Percentiles rank a stretch among this genome's conserved stretches.
Conservation (phyloP, 2,329 filamentous ascomycete genomes). For the Talaromyces sp. region DNA sequence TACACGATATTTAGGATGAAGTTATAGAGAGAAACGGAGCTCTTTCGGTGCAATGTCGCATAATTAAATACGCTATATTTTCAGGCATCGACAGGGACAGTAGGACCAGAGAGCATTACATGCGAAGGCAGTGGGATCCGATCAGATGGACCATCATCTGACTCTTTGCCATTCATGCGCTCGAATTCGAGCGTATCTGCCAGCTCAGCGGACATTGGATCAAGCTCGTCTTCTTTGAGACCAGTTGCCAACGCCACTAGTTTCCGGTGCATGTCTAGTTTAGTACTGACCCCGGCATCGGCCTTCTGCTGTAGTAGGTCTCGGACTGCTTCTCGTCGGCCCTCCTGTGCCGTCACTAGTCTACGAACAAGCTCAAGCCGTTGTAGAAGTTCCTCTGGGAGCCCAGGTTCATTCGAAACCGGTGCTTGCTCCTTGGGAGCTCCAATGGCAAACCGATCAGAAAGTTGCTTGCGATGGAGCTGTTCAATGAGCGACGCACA, state of each 20-base stretch:
- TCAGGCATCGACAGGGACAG: constrained; percentile 33
- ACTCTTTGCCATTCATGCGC: constrained; percentile 37
- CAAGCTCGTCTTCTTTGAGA: constrained; percentile 46
- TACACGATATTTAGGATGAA: constrained; percentile 1
- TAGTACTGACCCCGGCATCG: constrained; percentile 46
- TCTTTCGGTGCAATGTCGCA: too few species aligned
- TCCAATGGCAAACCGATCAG: constrained; percentile 27
- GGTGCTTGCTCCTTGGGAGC: constrained; percentile 19
- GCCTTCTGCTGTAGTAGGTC: constrained; percentile 44
- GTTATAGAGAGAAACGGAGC: not conserved
- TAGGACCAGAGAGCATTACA: constrained; percentile 24
- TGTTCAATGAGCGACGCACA: constrained; percentile 46
- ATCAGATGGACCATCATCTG: constrained; percentile 29
- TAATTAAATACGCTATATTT: not conserved
- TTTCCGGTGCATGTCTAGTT: constrained; percentile 47
- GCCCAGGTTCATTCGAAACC: constrained; percentile 21
- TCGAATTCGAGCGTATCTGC: constrained; percentile 46
- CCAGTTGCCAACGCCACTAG: constrained; percentile 47
- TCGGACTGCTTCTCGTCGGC: constrained; percentile 34
- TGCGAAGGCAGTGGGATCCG: constrained; percentile 24
- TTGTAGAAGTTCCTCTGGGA: constrained; percentile 30
- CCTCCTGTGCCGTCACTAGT: constrained; percentile 33
- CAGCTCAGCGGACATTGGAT: constrained; percentile 47
- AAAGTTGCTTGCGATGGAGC: constrained; percentile 38
- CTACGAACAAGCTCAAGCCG: constrained; percentile 32